A percentile compares a stretch with the other conserved stretches of the same genome.
Evolutionary conservation across 2,329 filamentous ascomycete species (phyloP).

Genomic region (Capronia epimyces): DNA sequence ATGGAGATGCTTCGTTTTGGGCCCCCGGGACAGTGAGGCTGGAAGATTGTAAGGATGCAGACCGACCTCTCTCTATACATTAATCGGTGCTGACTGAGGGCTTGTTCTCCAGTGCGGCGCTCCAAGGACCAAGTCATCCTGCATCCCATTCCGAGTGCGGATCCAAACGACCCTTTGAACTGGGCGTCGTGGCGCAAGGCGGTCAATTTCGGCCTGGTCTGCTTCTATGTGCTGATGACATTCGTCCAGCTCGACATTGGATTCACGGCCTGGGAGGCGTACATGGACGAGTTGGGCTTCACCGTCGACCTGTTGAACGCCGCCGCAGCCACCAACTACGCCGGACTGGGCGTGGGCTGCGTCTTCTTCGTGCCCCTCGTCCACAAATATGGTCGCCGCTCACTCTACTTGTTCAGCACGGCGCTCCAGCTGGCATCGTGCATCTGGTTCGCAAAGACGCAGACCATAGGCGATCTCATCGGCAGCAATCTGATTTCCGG

Average conservation of each 20-base stretch:
- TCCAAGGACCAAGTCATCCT: conserved; percentile 16
- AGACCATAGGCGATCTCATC: conserved; percentile 40
- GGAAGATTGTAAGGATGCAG: no score
- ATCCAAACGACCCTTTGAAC: conserved; percentile 32
- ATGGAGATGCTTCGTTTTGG: no score
- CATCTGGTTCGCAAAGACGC: conserved; percentile 41
- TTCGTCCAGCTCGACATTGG: conserved; percentile 27
- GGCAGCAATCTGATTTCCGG: conserved; percentile 40
- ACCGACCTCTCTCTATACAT: no score
- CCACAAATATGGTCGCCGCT: conserved; percentile 40
- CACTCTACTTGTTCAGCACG: conserved; percentile 40
- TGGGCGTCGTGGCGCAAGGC: conserved; percentile 29
- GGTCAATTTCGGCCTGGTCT: conserved; percentile 30
- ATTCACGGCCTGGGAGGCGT: conserved; percentile 38
- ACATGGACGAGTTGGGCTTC: conserved; percentile 40
- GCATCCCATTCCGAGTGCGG: conserved; percentile 29
- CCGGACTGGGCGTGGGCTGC: conserved; percentile 37
- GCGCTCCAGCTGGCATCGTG: conserved; percentile 34
- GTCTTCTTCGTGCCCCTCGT: conserved; percentile 42
- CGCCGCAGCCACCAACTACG: conserved; percentile 41
- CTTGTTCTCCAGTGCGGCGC: conserved; percentile 3
- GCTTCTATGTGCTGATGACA: conserved; percentile 31
- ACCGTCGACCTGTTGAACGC: conserved; percentile 38
- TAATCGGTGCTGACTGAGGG: no score
- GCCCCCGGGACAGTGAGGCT: no score